These are phyloP conservation scores for Lipomyces oligophaga DNA, from an alignment of 805 yeast genomes.

Conservation along the genomic window DNA sequence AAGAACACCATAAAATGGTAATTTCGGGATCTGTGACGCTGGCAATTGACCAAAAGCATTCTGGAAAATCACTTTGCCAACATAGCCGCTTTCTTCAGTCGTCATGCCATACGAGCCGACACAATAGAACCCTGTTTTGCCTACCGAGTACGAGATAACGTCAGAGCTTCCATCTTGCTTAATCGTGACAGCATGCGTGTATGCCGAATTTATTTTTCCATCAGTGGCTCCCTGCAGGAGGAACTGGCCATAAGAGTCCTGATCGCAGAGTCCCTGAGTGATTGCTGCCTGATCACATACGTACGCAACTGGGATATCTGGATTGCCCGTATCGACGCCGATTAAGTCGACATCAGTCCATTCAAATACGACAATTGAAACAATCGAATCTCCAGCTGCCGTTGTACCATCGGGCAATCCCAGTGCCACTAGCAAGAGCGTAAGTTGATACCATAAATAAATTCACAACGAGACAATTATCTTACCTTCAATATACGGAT, in stretches of 20 bases:
- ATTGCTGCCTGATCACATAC: constrained; percentile 73
- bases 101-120: constrained; percentile 61
- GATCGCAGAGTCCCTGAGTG: constrained; percentile 51
- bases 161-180: constrained; percentile 52
- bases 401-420: constrained; percentile 1
- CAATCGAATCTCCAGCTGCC: constrained; percentile 37
- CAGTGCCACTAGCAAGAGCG: background rate
- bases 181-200: constrained; percentile 36
- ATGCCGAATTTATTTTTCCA: constrained; percentile 17
- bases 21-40: constrained; percentile 86
- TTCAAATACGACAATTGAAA: constrained; percentile 77
- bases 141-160: constrained; percentile 57
- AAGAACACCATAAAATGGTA: constrained; percentile 81
- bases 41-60: constrained; percentile 88
- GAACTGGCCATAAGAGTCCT: constrained; percentile 56
- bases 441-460: background rate
- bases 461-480: constrained; percentile 9
- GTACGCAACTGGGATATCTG: constrained; percentile 41
- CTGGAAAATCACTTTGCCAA: constrained; percentile 74
- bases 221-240: constrained; percentile 43
- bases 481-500: constrained; percentile 58
- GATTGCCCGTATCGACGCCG: constrained; percentile 52
- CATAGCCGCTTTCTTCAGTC: constrained; percentile 44
- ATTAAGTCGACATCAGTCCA: constrained; percentile 68
- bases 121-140: constrained; percentile 87